Conservation (phyloP, 805 yeast species). For the Nakazawaea populi region DNA sequence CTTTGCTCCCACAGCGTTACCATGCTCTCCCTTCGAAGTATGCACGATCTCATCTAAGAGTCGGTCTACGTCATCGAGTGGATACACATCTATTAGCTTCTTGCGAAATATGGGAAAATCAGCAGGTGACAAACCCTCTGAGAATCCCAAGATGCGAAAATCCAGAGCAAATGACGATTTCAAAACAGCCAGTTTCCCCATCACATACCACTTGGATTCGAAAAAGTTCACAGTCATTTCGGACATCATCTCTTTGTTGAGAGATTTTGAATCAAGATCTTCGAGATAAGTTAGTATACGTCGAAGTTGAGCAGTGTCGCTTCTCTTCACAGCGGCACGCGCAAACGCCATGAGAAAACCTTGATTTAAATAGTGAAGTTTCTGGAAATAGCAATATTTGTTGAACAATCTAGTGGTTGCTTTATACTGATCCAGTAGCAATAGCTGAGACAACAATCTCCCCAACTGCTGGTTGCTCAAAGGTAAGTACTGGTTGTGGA, state of each 20-base stretch:
- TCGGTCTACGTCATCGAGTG: background rate
- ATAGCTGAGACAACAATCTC: background rate
- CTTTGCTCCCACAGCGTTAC: background rate
- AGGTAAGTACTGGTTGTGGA: background rate
- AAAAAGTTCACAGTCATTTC: background rate
- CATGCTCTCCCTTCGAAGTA: background rate
- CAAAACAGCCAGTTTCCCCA: background rate
- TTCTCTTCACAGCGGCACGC: background rate
- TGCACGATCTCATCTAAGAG: background rate
- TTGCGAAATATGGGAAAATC: background rate
- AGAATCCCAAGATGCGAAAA: background rate
- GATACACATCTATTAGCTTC: background rate
- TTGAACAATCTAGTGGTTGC: background rate
- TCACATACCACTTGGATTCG: background rate
- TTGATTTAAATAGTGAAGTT: slow-evolving; percentile 4
- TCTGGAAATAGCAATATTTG: slow-evolving; percentile 4
- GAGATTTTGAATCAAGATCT: background rate
- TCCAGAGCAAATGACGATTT: background rate
- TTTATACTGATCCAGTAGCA: background rate
- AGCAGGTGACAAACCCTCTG: background rate
- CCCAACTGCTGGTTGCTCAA: slow-evolving; percentile 8
- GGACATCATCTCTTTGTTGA: background rate
- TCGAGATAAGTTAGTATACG: background rate
- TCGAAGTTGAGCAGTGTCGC: background rate
- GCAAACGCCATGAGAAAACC: background rate